These are phyloP conservation scores for Guadua angustifolia DNA, from an alignment of 176 grass and related monocot species.

Conservation along the genomic window DNA sequence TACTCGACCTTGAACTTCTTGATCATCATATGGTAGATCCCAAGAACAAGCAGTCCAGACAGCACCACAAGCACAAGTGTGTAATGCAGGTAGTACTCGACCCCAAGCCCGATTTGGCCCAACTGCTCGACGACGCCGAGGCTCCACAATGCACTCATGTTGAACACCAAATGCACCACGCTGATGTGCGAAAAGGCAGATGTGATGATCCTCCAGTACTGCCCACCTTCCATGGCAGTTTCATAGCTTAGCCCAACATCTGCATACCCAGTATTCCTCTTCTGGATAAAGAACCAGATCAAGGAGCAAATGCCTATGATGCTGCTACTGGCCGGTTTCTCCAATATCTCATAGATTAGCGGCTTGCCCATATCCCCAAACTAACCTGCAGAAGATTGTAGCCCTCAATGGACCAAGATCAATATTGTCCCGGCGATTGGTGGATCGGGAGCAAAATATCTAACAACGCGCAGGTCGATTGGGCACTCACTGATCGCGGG, in stretches of 20 bases:
- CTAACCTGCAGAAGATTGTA: background rate
- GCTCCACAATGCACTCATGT: slow-evolving; percentile 99
- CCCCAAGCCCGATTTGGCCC: slow-evolving; percentile 66
- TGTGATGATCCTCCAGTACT: slow-evolving; percentile 90
- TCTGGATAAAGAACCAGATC: slow-evolving; percentile 98
- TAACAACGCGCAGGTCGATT: slow-evolving; percentile 8
- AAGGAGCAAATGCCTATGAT: slow-evolving; percentile 79
- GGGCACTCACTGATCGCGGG: background rate
- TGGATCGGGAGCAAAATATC: slow-evolving; percentile 17
- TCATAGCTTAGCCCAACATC: slow-evolving; percentile 96
- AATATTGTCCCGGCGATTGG: background rate
- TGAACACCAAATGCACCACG: slow-evolving; percentile 88
- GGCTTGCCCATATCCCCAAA: slow-evolving; percentile 72
- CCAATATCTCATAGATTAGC: slow-evolving; percentile 79
- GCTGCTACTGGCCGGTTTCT: slow-evolving; percentile 87
- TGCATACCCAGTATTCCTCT: slow-evolving; percentile 76
- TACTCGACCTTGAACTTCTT: slow-evolving; percentile 92
- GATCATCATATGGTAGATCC: slow-evolving; percentile 77
- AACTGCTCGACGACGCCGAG: slow-evolving; percentile 80
- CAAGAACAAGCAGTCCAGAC: slow-evolving; percentile 79
- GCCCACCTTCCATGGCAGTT: slow-evolving; percentile 63
- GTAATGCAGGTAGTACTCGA: slow-evolving; percentile 90
- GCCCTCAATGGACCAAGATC: background rate
- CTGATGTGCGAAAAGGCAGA: slow-evolving; percentile 94
- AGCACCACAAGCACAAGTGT: slow-evolving; percentile 80